Evolutionary conservation across 352 stramenopile genomes (phyloP).

Genomic region (Elongisporangium undulatum): DNA sequence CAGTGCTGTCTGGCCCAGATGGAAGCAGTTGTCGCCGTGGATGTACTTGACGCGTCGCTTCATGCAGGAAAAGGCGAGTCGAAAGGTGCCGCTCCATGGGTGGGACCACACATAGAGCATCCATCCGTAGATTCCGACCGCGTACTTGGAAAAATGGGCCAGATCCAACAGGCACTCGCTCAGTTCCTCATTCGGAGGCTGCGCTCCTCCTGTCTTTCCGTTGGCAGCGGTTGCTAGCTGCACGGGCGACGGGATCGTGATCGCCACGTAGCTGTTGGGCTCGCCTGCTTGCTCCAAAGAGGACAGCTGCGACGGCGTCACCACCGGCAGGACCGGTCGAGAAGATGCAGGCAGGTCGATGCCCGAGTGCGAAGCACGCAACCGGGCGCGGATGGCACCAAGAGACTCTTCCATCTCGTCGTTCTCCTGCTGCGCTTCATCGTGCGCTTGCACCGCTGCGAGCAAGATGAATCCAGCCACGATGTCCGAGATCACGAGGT

Average conservation of each 20-base stretch:
- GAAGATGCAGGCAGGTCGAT: not conserved
- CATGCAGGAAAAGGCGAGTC: slow-evolving; percentile 70
- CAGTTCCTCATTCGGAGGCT: slow-evolving; percentile 42
- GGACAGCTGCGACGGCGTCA: slow-evolving; percentile 11
- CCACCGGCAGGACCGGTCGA: not conserved
- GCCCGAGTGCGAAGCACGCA: slow-evolving; percentile 12
- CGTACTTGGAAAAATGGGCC: slow-evolving; percentile 84
- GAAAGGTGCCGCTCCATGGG: slow-evolving; percentile 75
- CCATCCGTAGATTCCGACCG: slow-evolving; percentile 85
- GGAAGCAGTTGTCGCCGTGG: slow-evolving; percentile 84
- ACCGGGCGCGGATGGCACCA: slow-evolving; percentile 38
- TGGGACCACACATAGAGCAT: slow-evolving; percentile 90
- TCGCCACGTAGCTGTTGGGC: slow-evolving; percentile 34
- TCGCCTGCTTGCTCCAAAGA: slow-evolving; percentile 17
- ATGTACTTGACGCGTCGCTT: slow-evolving; percentile 60
- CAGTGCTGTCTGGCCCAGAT: slow-evolving; percentile 71
- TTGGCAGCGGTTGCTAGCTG: not conserved
- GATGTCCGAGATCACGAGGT: slow-evolving; percentile 87
- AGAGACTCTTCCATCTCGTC: slow-evolving; percentile 33
- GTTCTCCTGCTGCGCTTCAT: slow-evolving; percentile 35
- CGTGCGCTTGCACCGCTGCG: slow-evolving; percentile 74
- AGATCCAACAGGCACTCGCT: slow-evolving; percentile 50
- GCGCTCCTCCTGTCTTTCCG: slow-evolving; percentile 7
- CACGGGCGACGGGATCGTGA: slow-evolving; percentile 36
- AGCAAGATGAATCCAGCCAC: slow-evolving; percentile 81